A percentile compares a stretch with the other conserved stretches of the same genome.
phyloP scores from a whole-genome alignment of 73 alveolate genomes.

The Paramecium tetraurelia region DNA sequence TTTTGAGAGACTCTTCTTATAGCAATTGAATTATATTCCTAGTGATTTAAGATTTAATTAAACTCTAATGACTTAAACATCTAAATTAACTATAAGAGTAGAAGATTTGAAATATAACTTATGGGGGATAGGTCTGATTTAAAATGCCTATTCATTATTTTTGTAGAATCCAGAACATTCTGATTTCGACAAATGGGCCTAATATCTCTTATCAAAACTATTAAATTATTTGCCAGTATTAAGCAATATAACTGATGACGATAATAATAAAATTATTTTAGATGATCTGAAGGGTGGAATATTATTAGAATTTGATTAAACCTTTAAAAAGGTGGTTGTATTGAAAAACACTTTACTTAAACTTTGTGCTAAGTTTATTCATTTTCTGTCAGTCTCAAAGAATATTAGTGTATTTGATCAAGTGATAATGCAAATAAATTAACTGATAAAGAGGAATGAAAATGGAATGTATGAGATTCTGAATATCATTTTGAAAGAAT shows the following conservation, averaged over 20 bases:
- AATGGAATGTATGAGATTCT: not conserved
- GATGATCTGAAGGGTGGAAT: not conserved
- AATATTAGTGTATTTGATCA: not conserved
- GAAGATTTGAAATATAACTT: not conserved
- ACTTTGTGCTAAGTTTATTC: not conserved
- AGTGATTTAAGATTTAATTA: not conserved
- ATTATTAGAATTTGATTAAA: not conserved
- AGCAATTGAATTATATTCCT: not conserved
- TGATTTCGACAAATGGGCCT: constrained; percentile 18
- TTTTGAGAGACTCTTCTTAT: constrained; percentile 25
- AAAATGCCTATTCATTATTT: not conserved
- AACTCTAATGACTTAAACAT: not conserved
- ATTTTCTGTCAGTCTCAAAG: not conserved
- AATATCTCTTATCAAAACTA: not conserved
- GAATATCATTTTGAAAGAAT: not conserved
- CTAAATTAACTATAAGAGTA: not conserved
- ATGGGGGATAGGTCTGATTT: constrained; percentile 19
- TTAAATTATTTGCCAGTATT: not conserved
- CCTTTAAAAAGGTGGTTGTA: not conserved
- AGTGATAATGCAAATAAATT: not conserved
- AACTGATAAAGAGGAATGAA: not conserved
- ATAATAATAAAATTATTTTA: not conserved
- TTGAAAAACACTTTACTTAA: not conserved
- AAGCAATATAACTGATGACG: not conserved
- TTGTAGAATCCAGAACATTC: not conserved